Percentiles rank a stretch among this genome's conserved stretches.
Evolutionary conservation across 176 grass and related monocot genomes (phyloP).

Genomic region (Hsuehochloa calcarea): DNA sequence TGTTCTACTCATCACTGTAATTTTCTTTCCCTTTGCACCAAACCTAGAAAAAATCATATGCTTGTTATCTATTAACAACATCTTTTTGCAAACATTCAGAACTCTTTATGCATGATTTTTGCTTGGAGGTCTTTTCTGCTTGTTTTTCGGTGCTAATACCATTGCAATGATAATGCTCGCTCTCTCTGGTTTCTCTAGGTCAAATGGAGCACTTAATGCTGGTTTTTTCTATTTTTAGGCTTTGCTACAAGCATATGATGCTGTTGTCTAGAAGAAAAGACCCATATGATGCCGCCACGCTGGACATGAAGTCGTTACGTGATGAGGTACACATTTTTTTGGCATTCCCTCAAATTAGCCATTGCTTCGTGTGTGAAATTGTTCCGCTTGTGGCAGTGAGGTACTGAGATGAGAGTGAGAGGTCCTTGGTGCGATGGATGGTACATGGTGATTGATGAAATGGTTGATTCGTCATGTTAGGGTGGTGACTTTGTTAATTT

Average conservation of each 20-base stretch:
- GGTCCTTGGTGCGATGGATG: neutral
- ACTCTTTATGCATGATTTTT: constrained; percentile 76
- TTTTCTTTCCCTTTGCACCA: constrained; percentile 21
- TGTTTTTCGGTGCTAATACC: constrained; percentile 78
- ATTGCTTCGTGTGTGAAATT: too few relatives aligned
- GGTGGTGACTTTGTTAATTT: neutral
- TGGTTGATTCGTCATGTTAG: constrained; percentile 14
- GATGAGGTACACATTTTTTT: too few relatives aligned
- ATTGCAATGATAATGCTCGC: constrained; percentile 78
- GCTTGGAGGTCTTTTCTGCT: constrained; percentile 75
- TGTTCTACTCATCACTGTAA: constrained; percentile 98
- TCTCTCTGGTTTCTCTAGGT: constrained; percentile 89
- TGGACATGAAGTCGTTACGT: too few relatives aligned
- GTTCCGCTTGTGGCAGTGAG: neutral
- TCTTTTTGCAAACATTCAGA: constrained; percentile 70
- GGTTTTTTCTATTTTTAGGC: constrained; percentile 97
- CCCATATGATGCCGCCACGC: neutral
- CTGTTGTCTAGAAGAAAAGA: constrained; percentile 42
- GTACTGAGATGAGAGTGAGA: neutral
- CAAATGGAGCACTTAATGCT: constrained; percentile 95
- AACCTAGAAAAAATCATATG: constrained; percentile 1
- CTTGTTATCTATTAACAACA: constrained; percentile 21
- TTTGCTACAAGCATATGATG: constrained; percentile 66
- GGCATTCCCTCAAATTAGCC: too few relatives aligned
- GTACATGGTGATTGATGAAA: neutral